Base-by-base conservation (phyloP, 768 basidiomycete species). In the Tremella mesenterica region DNA sequence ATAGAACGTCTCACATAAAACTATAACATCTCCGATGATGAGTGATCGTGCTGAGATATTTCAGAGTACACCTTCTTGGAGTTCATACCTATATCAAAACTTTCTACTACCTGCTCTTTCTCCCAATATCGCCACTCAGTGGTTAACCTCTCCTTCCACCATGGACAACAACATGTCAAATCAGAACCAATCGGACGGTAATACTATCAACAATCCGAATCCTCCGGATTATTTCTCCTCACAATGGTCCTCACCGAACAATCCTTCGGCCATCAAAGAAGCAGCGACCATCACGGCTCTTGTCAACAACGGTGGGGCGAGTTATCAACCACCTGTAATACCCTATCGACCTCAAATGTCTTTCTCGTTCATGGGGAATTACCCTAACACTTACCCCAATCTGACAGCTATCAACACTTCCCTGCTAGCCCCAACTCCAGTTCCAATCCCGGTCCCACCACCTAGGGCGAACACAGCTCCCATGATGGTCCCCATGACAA, bases 1-100 rank as follows among this genome's bases (percentile, higher is more conserved):
- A n/a, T n/a, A n/a, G n/a, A n/a, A n/a, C n/a, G n/a, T n/a, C n/a
- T n/a, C n/a, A n/a, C n/a, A n/a, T n/a, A n/a, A n/a, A n/a, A n/a
- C n/a, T n/a, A n/a, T n/a, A n/a, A n/a, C n/a, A n/a, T n/a, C n/a
- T n/a, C n/a, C n/a, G n/a, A n/a, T n/a, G n/a, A n/a, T n/a, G n/a
- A n/a, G n/a, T n/a, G n/a, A n/a, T n/a, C n/a, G n/a, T n/a, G n/a
- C n/a, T n/a, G n/a, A n/a, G n/a, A n/a, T n/a, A n/a, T n/a, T n/a
- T n/a, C n/a, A n/a, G n/a, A n/a, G n/a, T n/a, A n/a, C n/a, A n/a
- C 62, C 62, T 23, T 46, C 57, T 29, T 68, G 66, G 66, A 61
- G 66, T 13, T 68, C 66, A 5, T 68, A 65, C 52, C 55, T 69
- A 8, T 69, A 69, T 46, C 59, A 58, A 33, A 69, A 69, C 58